Conservation (phyloP, 306 rosid species). For the Begonia fuchsioides region DNA sequence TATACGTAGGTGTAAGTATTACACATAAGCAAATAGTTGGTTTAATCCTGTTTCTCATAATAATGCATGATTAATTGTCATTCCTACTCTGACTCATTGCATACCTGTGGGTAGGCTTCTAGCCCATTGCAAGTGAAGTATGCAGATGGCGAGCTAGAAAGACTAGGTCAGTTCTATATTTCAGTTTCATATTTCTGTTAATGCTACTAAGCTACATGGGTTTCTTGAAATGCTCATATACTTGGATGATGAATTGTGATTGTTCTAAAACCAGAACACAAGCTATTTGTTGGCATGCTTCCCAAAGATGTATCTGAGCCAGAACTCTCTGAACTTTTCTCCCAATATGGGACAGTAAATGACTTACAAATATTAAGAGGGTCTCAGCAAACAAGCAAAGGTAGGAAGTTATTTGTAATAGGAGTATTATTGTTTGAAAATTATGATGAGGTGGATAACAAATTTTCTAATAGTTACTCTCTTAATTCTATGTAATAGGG, state of each 20-base stretch:
- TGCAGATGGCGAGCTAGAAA: slow-evolving; percentile 99
- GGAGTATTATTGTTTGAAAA: no score
- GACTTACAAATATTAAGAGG: slow-evolving; percentile 94
- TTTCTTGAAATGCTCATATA: not conserved
- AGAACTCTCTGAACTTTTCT: slow-evolving; percentile 66
- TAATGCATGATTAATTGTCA: slow-evolving; percentile 10
- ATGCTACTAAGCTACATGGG: no score
- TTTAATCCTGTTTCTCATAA: slow-evolving; percentile 6
- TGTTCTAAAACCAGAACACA: slow-evolving; percentile 56
- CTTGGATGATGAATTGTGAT: slow-evolving; percentile 14
- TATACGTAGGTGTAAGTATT: no score
- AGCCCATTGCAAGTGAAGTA: slow-evolving; percentile 99
- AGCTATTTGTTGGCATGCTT: slow-evolving; percentile 97
- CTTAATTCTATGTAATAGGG: slow-evolving; percentile 27
- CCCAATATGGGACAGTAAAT: slow-evolving; percentile 57
- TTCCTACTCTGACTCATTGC: slow-evolving; percentile 16
- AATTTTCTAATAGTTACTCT: slow-evolving; percentile 8
- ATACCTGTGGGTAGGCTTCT: slow-evolving; percentile 52
- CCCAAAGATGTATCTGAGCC: slow-evolving; percentile 82
- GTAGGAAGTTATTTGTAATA: slow-evolving; percentile 12
- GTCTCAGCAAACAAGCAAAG: slow-evolving; percentile 93
- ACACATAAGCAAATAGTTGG: not conserved
- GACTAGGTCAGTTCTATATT: slow-evolving; percentile 42
- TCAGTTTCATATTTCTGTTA: no score
- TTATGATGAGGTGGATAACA: not conserved